phyloP scores from a whole-genome alignment of 2,329 filamentous ascomycete genomes.

The Fusarium pseudocircinatum region DNA sequence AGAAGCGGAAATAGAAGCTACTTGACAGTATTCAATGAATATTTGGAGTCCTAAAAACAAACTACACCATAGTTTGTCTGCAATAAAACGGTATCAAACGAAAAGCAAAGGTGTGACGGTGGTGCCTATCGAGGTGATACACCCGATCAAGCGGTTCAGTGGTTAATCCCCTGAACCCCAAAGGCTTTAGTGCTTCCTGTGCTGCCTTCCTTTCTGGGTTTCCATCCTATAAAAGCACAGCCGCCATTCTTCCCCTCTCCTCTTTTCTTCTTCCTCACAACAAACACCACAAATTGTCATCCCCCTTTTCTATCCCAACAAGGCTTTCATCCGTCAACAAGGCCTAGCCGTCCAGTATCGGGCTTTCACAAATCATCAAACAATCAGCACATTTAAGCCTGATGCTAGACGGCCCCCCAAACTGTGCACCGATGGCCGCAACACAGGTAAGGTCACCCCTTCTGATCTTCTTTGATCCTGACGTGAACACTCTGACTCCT shows the following conservation, averaged over 20 bases:
- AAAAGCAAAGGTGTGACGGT: background rate
- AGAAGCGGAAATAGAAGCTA: too few species aligned
- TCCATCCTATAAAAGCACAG: background rate
- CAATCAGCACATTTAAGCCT: background rate
- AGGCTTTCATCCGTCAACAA: background rate
- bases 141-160: background rate
- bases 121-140: background rate
- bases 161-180: background rate
- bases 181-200: background rate
- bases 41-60: background rate
- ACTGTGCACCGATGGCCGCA: background rate
- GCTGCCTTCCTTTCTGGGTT: background rate
- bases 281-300: background rate
- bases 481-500: background rate
- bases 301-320: background rate
- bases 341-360: background rate
- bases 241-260: background rate
- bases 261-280: background rate
- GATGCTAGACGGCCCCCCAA: background rate
- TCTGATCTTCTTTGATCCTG: background rate
- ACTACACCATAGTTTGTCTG: fast-evolving
- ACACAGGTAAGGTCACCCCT: background rate
- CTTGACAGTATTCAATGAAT: too few species aligned
- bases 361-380: background rate
- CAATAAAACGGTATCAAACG: background rate